Evolutionary conservation across 2,329 filamentous ascomycete genomes (phyloP).

Genomic region (Botryotinia narcissicola): DNA sequence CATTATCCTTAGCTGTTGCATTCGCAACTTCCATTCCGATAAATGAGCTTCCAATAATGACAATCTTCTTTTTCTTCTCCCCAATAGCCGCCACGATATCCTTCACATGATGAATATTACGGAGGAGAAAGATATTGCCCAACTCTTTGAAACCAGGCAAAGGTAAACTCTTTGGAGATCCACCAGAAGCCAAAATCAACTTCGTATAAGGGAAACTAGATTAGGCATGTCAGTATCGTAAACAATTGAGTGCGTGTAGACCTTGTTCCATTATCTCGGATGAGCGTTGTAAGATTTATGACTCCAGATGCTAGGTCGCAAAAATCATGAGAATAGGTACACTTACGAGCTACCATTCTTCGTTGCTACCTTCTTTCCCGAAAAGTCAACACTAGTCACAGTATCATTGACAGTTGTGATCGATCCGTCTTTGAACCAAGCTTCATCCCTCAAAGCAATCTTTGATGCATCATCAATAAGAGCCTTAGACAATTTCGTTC

Average conservation of each 20-base stretch:
- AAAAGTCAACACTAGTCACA: slow-evolving; percentile 76
- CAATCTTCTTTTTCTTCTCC: slow-evolving; percentile 84
- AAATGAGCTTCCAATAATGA: slow-evolving; percentile 89
- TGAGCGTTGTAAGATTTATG: neutral
- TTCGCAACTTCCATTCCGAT: slow-evolving; percentile 98
- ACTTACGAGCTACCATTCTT: slow-evolving; percentile 60
- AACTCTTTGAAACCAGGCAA: slow-evolving; percentile 83
- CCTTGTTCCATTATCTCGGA: neutral
- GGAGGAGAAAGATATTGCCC: slow-evolving; percentile 81
- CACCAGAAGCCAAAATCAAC: slow-evolving; percentile 86
- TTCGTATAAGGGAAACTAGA: slow-evolving; percentile 68
- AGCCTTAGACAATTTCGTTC: slow-evolving; percentile 93
- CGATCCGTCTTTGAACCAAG: slow-evolving; percentile 68
- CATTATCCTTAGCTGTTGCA: slow-evolving; percentile 73
- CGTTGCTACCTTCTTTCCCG: slow-evolving; percentile 69
- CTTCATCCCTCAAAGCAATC: slow-evolving; percentile 70
- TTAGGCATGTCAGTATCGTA: neutral
- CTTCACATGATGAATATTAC: slow-evolving; percentile 73
- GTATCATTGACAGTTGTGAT: slow-evolving; percentile 59
- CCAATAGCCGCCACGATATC: slow-evolving; percentile 77
- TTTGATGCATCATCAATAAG: slow-evolving; percentile 78
- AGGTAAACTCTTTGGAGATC: slow-evolving; percentile 71
- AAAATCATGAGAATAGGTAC: too few species aligned
- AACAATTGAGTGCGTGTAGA: neutral
- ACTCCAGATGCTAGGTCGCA: neutral